Evolutionary conservation across 331 rosid species (phyloP).

Genomic region (Erythrophleum ivorense): DNA sequence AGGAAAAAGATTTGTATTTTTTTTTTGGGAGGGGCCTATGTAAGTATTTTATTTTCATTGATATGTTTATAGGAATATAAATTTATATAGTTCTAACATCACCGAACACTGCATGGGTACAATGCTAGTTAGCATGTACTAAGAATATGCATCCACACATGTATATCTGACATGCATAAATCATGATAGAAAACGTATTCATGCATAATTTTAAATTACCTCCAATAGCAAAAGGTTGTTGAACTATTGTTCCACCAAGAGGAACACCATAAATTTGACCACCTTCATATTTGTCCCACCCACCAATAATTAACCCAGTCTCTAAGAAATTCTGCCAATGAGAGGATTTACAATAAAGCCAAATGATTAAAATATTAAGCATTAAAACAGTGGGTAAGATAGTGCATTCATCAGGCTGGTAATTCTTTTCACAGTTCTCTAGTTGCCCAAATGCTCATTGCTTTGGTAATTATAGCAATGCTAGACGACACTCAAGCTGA

Average conservation of each 20-base stretch:
- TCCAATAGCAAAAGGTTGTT: conserved; percentile 87
- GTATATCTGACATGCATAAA: conserved; percentile 2
- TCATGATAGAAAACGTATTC: neutral
- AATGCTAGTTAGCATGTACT: neutral
- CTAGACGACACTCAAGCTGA: neutral
- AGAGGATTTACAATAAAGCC: conserved; percentile 33
- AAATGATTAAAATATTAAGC: too few species aligned
- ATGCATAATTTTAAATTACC: conserved; percentile 51
- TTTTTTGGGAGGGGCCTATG: too few species aligned
- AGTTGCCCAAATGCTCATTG: neutral
- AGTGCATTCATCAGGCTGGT: neutral
- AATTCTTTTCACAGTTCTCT: neutral
- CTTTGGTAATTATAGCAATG: conserved; percentile 13
- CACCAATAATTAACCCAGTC: conserved; percentile 90
- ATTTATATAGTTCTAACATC: too few species aligned
- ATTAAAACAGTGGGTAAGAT: neutral
- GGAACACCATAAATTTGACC: conserved; percentile 90
- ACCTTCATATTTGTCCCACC: conserved; percentile 95
- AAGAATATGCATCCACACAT: neutral
- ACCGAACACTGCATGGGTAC: neutral
- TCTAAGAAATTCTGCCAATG: conserved; percentile 72
- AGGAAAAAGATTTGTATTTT: too few species aligned
- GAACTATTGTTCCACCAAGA: conserved; percentile 86
- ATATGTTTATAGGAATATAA: too few species aligned
- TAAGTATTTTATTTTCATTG: too few species aligned